phyloP scores from a whole-genome alignment of 176 grass and related monocot species.

The Triticum urartu region DNA sequence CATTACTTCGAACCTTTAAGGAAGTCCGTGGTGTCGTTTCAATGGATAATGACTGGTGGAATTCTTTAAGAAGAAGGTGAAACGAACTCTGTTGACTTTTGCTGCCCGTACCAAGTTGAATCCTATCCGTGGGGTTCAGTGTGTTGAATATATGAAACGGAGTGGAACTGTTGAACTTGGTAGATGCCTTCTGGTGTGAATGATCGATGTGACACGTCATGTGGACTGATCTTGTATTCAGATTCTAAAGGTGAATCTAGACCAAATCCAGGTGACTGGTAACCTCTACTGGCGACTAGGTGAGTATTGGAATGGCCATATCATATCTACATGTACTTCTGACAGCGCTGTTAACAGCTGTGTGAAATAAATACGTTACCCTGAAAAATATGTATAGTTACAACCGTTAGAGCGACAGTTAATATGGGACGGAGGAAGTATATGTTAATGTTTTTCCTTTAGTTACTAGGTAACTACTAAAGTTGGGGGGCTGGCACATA shows the following conservation, averaged over 20 bases:
- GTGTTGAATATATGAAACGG: not conserved
- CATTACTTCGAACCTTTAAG: constrained; percentile 1
- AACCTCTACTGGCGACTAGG: no score
- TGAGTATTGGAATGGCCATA: not conserved
- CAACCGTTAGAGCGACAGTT: no score
- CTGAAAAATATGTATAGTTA: no score
- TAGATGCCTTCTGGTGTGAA: not conserved
- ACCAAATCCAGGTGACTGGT: not conserved
- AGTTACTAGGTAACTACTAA: no score
- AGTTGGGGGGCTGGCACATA: no score
- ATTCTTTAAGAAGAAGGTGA: constrained; percentile 31
- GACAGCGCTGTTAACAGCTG: no score
- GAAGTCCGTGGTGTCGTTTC: constrained; percentile 12
- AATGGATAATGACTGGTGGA: not conserved
- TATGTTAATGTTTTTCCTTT: no score
- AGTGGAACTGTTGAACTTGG: not conserved
- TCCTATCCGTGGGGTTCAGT: not conserved
- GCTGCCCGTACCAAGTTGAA: not conserved
- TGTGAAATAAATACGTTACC: no score
- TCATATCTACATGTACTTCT: not conserved
- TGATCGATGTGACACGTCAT: not conserved
- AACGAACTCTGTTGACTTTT: constrained; percentile 44
- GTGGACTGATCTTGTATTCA: not conserved
- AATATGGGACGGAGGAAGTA: no score
- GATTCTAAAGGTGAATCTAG: not conserved